These are phyloP conservation scores for Helicostylum pulchrum DNA, from an alignment of 192 early-diverging fungal species.

Conservation along the genomic window DNA sequence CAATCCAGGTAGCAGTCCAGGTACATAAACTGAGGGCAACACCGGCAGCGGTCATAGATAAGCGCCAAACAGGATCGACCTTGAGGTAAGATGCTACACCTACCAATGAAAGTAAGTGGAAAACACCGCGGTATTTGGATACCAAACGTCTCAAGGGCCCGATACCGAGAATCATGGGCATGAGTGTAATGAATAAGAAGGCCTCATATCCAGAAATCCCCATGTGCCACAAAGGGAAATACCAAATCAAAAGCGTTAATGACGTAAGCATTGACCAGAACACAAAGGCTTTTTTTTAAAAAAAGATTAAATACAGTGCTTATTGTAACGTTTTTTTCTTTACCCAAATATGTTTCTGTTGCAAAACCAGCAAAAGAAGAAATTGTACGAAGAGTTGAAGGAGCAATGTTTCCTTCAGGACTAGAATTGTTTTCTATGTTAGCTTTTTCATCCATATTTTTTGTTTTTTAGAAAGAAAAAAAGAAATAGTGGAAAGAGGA, in stretches of 20 bases:
- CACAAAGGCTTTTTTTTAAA: constrained; percentile 55
- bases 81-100: constrained; percentile 64
- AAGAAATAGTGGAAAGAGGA: background rate
- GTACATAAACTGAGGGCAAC: constrained; percentile 53
- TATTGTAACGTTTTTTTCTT: background rate
- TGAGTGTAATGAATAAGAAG: constrained; percentile 59
- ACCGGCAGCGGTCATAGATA: constrained; percentile 57
- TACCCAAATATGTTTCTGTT: constrained; percentile 66
- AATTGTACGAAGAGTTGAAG: constrained; percentile 11
- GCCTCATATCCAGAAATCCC: constrained; percentile 80
- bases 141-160: constrained; percentile 49
- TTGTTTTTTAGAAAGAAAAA: background rate
- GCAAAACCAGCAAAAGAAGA: constrained; percentile 38
- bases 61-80: constrained; percentile 51
- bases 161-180: constrained; percentile 59
- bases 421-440: background rate
- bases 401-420: constrained; percentile 24
- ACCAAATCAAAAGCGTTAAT: constrained; percentile 58
- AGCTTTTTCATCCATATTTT: background rate
- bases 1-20: constrained; percentile 58
- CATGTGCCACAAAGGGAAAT: constrained; percentile 85
- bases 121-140: constrained; percentile 49
- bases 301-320: background rate
- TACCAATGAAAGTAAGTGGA: constrained; percentile 55
- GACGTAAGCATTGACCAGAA: constrained; percentile 83